phyloP scores from a whole-genome alignment of 192 early-diverging fungal genomes.

The Podila verticillata region DNA sequence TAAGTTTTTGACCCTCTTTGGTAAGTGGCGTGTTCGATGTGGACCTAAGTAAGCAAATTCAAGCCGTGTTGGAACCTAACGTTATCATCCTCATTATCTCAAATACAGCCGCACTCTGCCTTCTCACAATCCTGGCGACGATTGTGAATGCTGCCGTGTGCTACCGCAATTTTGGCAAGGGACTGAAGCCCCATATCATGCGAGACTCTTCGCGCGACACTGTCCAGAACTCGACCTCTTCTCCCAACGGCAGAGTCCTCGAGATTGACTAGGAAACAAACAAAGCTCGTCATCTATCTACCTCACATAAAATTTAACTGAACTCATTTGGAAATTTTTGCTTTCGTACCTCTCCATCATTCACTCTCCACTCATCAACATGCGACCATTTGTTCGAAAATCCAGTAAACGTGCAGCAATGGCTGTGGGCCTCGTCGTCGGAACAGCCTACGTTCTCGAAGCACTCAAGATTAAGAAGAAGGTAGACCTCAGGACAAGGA shows the following conservation, averaged over 20 bases:
- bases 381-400: conserved; percentile 47
- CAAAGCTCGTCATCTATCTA: background rate
- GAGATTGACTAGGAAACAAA: conserved; percentile 36
- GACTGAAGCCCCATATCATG: conserved; percentile 59
- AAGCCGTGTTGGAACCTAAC: too few relatives aligned
- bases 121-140: conserved; percentile 58
- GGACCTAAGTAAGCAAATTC: too few relatives aligned
- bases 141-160: conserved; percentile 57
- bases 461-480: conserved; percentile 54
- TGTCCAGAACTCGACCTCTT: conserved; percentile 1
- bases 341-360: background rate
- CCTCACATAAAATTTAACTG: background rate
- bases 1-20: conserved; percentile 77
- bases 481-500: conserved; percentile 4
- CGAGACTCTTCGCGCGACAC: conserved; percentile 3
- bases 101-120: conserved; percentile 51
- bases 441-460: conserved; percentile 42
- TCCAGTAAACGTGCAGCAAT: conserved; percentile 46
- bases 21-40: conserved; percentile 45
- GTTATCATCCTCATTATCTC: background rate
- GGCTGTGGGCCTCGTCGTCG: conserved; percentile 34
- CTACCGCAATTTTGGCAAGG: conserved; percentile 67
- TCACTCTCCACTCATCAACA: background rate
- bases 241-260: conserved; percentile 4
- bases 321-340: too few relatives aligned